Base-by-base conservation (phyloP, 2,329 filamentous ascomycete genomes). In the Talaromyces amestolkiae region DNA sequence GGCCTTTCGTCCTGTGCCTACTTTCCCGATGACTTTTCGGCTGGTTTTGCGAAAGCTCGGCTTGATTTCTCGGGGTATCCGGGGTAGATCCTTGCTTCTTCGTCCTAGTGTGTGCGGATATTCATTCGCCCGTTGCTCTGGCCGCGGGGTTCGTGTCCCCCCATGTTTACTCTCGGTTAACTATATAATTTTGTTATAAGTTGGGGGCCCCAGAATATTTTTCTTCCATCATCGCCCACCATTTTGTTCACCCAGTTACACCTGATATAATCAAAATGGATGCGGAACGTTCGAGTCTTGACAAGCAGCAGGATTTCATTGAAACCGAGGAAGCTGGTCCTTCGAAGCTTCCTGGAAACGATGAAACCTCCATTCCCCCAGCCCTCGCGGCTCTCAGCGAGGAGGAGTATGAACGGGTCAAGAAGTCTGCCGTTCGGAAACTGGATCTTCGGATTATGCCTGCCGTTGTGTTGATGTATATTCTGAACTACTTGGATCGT, bases 351-450 rank as follows among this genome's bases (percentile, higher is more conserved):
- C 27, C 24, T 22, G 37, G 39, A 43, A 60, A 51, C 22, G 22
- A 58, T n/a, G 54, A 60, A 31, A 60, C 54, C 17, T 17, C n/a
- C 35, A 63, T 63, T 60, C 60, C 60, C 2, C 22, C 60, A n/a
- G 49, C 59, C 9, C 64, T 66, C 19, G 64, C 64, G 63, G 74
- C 62, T 61, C 68, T 22, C 35, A 65, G 58, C 13, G 63, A 65
- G 27, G 63, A 61, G 15, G 63, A 61, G 35, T 61, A 47, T 33
- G 58, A 53, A 11, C 47, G 33, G 17, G 39, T 65, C 3, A 54
- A 47, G 39, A 45, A 56, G n/a, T 61, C 58, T 13, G 63, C 63
- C 6, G 47, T 65, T 15, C 49, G 47, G 10, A 65, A 59, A 37
- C 43, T 66, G 2, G 65, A 66, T 31, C 22, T 64, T 35, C 41